A percentile compares a stretch with the other conserved stretches of the same genome.
These are phyloP conservation scores for Capsella bursapastoris DNA, from an alignment of 345 rosid species.

Conservation along the genomic window DNA sequence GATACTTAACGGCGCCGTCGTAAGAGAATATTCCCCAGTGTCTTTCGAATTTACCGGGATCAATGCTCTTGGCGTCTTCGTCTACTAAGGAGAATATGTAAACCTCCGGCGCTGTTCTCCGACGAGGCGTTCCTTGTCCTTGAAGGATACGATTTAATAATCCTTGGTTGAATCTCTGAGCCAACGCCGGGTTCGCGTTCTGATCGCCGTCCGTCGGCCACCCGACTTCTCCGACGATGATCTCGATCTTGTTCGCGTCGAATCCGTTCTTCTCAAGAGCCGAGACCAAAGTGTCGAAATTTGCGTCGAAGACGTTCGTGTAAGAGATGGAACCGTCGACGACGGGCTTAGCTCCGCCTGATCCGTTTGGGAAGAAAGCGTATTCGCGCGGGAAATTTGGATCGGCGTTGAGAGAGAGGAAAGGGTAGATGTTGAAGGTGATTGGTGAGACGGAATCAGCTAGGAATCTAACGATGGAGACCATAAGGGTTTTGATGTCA, in stretches of 20 bases:
- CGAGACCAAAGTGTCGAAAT: constrained; percentile 73
- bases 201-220: constrained; percentile 92
- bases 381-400: constrained; percentile 76
- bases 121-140: constrained; percentile 75
- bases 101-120: constrained; percentile 63
- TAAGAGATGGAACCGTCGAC: constrained; percentile 78
- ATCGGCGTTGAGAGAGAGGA: constrained; percentile 79
- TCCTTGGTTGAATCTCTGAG: constrained; percentile 84
- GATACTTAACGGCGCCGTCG: constrained; percentile 75
- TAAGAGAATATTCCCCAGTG: constrained; percentile 84
- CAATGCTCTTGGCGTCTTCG: constrained; percentile 78
- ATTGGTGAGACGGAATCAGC: constrained; percentile 60
- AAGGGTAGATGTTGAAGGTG: constrained; percentile 89
- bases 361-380: constrained; percentile 72
- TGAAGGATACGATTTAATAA: constrained; percentile 57
- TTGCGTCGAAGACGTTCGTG: constrained; percentile 88
- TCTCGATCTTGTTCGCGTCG: constrained; percentile 54
- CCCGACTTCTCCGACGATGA: constrained; percentile 87
- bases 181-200: constrained; percentile 58
- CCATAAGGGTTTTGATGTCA: constrained; percentile 67
- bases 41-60: constrained; percentile 77
- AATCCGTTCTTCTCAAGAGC: constrained; percentile 87
- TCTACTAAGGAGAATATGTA: constrained; percentile 80
- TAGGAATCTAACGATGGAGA: constrained; percentile 66
- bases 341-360: constrained; percentile 55